A percentile compares a stretch with the other conserved stretches of the same genome.
Evolutionary conservation across 2,329 filamentous ascomycete species (phyloP).

Genomic region (Colletotrichum sp.): DNA sequence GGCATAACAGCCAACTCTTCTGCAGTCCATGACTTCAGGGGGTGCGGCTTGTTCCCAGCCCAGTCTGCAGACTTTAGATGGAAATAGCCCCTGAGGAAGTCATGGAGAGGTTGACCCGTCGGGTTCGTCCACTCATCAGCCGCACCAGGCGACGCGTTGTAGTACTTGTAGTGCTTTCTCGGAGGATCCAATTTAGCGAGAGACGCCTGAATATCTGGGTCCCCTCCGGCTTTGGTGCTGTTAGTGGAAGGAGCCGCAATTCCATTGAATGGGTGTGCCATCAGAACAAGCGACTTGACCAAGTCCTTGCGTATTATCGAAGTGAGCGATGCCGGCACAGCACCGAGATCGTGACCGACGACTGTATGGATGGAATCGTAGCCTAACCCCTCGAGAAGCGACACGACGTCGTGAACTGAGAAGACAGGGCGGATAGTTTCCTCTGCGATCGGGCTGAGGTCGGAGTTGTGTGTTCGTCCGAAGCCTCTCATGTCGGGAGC

Average conservation of each 20-base stretch:
- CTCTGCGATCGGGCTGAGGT: conserved; percentile 23
- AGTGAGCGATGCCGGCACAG: conserved; percentile 61
- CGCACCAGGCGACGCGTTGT: conserved; percentile 57
- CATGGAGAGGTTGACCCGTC: conserved; percentile 39
- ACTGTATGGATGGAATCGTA: conserved; percentile 63
- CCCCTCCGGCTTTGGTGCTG: not conserved
- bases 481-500: conserved; percentile 73
- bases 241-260: conserved; percentile 26
- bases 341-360: conserved; percentile 72
- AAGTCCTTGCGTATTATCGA: conserved; percentile 69
- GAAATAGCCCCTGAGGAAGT: conserved; percentile 70
- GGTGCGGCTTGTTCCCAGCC: conserved; percentile 56
- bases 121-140: conserved; percentile 44
- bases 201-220: conserved; percentile 56
- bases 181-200: conserved; percentile 60
- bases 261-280: conserved; percentile 69
- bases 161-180: conserved; percentile 74
- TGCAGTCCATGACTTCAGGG: conserved; percentile 61
- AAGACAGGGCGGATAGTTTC: conserved; percentile 54
- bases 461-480: conserved; percentile 54
- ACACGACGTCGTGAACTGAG: conserved; percentile 66
- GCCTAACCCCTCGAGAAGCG: conserved; percentile 64
- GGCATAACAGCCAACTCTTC: conserved; percentile 64
- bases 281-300: conserved; percentile 64
- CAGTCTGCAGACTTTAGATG: conserved; percentile 71